phyloP scores from a whole-genome alignment of 441 rosid genomes.

The Aquilaria agallochum region DNA sequence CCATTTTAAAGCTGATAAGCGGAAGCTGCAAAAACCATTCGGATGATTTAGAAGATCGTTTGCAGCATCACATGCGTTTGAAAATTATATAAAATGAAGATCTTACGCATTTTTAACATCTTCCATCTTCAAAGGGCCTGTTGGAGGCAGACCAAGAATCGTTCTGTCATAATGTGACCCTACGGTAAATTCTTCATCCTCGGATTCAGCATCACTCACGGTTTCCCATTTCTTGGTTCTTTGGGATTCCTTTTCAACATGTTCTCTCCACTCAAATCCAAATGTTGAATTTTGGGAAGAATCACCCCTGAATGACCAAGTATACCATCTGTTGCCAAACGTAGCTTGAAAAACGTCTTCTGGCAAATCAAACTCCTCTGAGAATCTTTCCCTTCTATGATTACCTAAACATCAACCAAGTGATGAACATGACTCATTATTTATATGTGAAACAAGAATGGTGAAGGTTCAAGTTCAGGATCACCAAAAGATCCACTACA shows the following conservation, averaged over 20 bases:
- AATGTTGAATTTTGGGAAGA: constrained; percentile 27
- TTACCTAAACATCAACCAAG: constrained; percentile 29
- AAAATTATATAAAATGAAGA: background rate
- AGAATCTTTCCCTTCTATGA: constrained; percentile 32
- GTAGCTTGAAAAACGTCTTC: constrained; percentile 40
- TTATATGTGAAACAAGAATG: background rate
- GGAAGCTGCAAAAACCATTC: constrained; percentile 48
- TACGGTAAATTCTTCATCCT: constrained; percentile 23
- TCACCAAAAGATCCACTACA: background rate
- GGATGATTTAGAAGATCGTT: background rate
- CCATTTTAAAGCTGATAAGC: constrained; percentile 74
- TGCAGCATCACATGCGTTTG: too few relatives aligned
- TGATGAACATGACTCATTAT: background rate
- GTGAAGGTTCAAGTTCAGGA: background rate
- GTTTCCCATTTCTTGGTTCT: constrained; percentile 30
- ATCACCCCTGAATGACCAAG: constrained; percentile 35
- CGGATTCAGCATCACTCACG: constrained; percentile 31
- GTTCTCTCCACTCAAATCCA: constrained; percentile 52
- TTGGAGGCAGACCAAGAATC: constrained; percentile 50
- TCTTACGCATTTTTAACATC: constrained; percentile 74
- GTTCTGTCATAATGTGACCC: constrained; percentile 53
- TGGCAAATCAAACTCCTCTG: constrained; percentile 35
- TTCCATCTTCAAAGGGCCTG: constrained; percentile 47
- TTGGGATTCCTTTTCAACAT: constrained; percentile 19
- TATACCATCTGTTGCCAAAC: constrained; percentile 47